Conservation (phyloP, 2,329 filamentous ascomycete species). For the Xylariomycetidae sp. region DNA sequence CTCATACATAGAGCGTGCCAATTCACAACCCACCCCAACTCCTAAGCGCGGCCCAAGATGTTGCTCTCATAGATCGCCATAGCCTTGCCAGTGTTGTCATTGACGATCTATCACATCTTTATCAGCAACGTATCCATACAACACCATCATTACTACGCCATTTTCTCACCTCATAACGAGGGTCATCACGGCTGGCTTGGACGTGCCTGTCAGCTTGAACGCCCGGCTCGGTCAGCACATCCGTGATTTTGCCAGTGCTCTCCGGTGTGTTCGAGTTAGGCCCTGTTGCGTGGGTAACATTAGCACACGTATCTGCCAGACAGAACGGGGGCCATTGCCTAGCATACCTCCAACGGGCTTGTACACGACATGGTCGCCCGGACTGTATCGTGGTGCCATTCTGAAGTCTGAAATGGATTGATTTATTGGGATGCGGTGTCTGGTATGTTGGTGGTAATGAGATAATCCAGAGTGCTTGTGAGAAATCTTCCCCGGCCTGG, state of each 20-base stretch:
- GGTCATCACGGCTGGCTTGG: conserved; percentile 10
- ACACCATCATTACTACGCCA: no score
- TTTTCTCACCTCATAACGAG: conserved; percentile 15
- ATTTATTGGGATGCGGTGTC: neutral
- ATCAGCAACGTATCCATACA: no score
- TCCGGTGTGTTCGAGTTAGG: conserved; percentile 11
- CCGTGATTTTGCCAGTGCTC: conserved; percentile 10
- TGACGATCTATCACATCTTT: conserved; percentile 13
- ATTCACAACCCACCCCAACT: no score
- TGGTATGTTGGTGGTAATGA: no score
- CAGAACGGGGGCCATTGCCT: neutral
- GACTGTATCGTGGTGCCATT: conserved; percentile 15
- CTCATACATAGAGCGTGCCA: no score
- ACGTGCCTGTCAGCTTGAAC: conserved; percentile 12
- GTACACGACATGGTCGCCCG: conserved; percentile 14
- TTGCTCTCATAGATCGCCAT: conserved; percentile 12
- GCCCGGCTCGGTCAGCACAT: conserved; percentile 14
- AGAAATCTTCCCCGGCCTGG: no score
- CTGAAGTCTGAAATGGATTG: neutral
- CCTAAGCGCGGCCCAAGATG: conserved; percentile 10
- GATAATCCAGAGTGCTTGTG: no score
- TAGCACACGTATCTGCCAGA: no score
- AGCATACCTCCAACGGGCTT: conserved; percentile 13
- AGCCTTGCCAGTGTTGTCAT: conserved; percentile 14
- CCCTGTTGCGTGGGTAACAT: no score